A percentile compares a stretch with the other conserved stretches of the same genome.
Evolutionary conservation across 495 filamentous ascomycete genomes (phyloP).

Genomic region (Neurospora sp.): DNA sequence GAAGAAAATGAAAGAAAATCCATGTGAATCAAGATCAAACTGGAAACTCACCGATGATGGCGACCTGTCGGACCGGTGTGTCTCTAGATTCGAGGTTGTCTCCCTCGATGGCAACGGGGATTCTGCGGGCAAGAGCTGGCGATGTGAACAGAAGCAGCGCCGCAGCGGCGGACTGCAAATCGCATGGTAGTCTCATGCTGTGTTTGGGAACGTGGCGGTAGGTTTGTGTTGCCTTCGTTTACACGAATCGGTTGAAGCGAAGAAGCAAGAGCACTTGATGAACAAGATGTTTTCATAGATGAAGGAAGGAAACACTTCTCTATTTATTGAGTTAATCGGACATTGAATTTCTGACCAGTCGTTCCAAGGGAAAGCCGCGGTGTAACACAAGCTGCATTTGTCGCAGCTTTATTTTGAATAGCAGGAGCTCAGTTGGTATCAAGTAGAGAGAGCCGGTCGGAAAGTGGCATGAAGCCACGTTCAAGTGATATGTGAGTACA

Average conservation of each 20-base stretch:
- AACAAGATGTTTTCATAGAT: neutral
- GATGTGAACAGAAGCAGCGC: neutral
- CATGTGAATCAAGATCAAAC: neutral
- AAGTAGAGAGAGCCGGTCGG: neutral
- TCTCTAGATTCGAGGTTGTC: neutral
- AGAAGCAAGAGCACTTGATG: neutral
- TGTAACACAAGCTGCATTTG: neutral
- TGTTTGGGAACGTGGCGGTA: neutral
- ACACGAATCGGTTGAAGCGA: neutral
- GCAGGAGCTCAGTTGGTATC: neutral
- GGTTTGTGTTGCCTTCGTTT: neutral
- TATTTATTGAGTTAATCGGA: neutral
- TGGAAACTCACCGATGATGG: slow-evolving; percentile 32
- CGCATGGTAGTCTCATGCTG: neutral
- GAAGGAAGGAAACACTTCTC: neutral
- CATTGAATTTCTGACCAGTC: neutral
- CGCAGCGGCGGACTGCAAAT: neutral
- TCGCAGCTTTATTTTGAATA: neutral
- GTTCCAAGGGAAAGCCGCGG: neutral
- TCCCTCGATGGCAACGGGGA: neutral
- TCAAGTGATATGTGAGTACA: neutral
- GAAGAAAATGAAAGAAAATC: neutral
- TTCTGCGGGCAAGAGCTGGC: neutral
- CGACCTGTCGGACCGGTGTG: slow-evolving; percentile 25
- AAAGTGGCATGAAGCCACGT: neutral